Conservation (phyloP, 345 rosid species). For the Lepidium sativum region DNA sequence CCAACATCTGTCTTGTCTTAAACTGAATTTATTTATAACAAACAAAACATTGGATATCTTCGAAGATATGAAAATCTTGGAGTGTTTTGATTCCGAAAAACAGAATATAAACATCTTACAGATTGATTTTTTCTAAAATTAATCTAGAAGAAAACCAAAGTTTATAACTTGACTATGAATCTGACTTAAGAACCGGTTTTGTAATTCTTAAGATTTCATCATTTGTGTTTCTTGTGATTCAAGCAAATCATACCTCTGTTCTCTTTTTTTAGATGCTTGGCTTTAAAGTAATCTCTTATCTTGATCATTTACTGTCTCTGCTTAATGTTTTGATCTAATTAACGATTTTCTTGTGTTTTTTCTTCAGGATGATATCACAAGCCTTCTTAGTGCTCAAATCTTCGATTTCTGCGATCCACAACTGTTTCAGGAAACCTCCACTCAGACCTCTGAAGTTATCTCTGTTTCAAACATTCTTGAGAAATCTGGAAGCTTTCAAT, state of each 20-base stretch:
- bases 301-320: not conserved
- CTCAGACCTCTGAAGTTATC: slow-evolving; percentile 55
- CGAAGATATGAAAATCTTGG: slow-evolving; percentile 5
- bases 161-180: not conserved
- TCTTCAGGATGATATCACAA: slow-evolving; percentile 69
- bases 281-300: slow-evolving; percentile 14
- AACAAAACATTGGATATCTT: slow-evolving; percentile 11
- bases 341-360: not conserved
- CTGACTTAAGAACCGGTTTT: not conserved
- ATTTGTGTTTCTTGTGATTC: slow-evolving; percentile 17
- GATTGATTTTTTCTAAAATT: slow-evolving; percentile 10
- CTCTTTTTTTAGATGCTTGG: slow-evolving; percentile 22
- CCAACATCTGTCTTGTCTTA: not conserved
- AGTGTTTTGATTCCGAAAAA: slow-evolving; percentile 17
- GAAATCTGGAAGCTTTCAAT: slow-evolving; percentile 24
- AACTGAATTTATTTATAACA: not conserved
- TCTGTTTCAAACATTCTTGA: slow-evolving; percentile 38
- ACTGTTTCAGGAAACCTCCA: slow-evolving; percentile 49
- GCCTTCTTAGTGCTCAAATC: slow-evolving; percentile 60
- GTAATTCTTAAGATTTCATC: not conserved
- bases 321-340: not conserved
- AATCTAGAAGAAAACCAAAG: not conserved
- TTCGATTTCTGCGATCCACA: slow-evolving; percentile 60
- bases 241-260: slow-evolving; percentile 3
- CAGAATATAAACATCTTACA: slow-evolving; percentile 12